Conservation (phyloP, 305 asterid species). For the Withania somnifera region DNA sequence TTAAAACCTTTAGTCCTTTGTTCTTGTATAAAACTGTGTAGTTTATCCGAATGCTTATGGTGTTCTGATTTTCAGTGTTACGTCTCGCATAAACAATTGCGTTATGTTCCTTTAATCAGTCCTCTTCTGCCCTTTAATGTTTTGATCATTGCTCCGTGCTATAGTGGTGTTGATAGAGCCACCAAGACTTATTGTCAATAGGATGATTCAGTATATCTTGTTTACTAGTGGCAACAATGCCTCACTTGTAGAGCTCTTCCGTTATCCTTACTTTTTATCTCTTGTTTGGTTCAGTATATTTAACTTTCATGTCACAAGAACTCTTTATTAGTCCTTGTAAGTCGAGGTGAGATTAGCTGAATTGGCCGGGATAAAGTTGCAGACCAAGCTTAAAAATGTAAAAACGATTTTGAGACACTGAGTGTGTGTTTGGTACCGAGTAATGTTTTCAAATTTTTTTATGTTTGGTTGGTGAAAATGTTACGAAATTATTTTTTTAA, state of each 20-base stretch:
- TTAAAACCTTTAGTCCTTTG: neutral
- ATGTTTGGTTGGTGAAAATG: too few species aligned
- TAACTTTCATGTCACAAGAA: neutral
- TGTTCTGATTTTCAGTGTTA: neutral
- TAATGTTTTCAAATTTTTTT: too few species aligned
- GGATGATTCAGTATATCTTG: neutral
- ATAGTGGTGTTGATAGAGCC: neutral
- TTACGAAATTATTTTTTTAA: too few species aligned
- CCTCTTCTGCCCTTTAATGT: neutral
- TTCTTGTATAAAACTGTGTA: neutral
- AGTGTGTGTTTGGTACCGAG: too few species aligned
- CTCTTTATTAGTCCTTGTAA: neutral
- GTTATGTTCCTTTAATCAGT: neutral
- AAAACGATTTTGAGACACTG: too few species aligned
- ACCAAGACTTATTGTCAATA: neutral
- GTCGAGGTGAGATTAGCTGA: neutral
- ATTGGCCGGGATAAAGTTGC: neutral
- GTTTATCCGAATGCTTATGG: neutral
- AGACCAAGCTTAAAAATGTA: too few species aligned
- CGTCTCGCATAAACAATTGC: neutral
- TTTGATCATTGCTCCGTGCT: neutral
- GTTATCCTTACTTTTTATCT: neutral
- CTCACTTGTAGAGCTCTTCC: neutral
- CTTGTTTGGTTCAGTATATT: neutral
- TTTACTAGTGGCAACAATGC: neutral